Evolutionary conservation across 2,329 filamentous ascomycete genomes (phyloP).

Genomic region (Grosmannia huntii): DNA sequence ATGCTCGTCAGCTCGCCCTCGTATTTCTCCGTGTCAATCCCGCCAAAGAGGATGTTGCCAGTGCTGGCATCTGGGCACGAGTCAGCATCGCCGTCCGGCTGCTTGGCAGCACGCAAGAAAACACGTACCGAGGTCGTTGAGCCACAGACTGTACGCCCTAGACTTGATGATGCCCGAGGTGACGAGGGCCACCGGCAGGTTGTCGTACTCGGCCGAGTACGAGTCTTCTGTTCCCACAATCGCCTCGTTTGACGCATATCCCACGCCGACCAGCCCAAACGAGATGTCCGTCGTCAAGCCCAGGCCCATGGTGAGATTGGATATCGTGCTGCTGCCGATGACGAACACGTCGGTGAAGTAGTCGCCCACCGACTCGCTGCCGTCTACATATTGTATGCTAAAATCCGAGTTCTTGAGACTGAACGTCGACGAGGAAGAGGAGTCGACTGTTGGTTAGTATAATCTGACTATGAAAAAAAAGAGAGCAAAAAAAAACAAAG

Average conservation of each 20-base stretch:
- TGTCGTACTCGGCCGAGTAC: slow-evolving; percentile 27
- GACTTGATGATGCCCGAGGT: slow-evolving; percentile 50
- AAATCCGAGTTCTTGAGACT: slow-evolving; percentile 31
- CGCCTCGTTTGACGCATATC: slow-evolving; percentile 44
- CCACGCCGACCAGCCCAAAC: slow-evolving; percentile 47
- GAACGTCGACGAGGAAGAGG: slow-evolving; percentile 32
- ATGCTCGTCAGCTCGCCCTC: slow-evolving; percentile 48
- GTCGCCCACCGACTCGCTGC: slow-evolving; percentile 41
- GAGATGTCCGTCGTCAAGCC: slow-evolving; percentile 39
- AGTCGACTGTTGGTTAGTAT: slow-evolving; percentile 26
- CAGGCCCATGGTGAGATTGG: slow-evolving; percentile 46
- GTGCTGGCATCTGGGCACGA: slow-evolving; percentile 34
- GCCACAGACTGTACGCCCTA: slow-evolving; percentile 60
- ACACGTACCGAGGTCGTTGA: slow-evolving; percentile 34
- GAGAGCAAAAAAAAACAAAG: too few species aligned
- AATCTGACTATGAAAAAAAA: too few species aligned
- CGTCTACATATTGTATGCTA: slow-evolving; percentile 49
- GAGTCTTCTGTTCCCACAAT: slow-evolving; percentile 20
- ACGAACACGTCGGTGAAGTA: slow-evolving; percentile 46
- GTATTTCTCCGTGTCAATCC: slow-evolving; percentile 67
- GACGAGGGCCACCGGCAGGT: slow-evolving; percentile 54
- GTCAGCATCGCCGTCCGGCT: slow-evolving; percentile 2
- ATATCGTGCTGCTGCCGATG: slow-evolving; percentile 38
- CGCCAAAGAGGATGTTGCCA: slow-evolving; percentile 66
- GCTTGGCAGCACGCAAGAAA: too few species aligned